phyloP scores from a whole-genome alignment of 2,329 filamentous ascomycete species.

The Colletotrichum sp. region DNA sequence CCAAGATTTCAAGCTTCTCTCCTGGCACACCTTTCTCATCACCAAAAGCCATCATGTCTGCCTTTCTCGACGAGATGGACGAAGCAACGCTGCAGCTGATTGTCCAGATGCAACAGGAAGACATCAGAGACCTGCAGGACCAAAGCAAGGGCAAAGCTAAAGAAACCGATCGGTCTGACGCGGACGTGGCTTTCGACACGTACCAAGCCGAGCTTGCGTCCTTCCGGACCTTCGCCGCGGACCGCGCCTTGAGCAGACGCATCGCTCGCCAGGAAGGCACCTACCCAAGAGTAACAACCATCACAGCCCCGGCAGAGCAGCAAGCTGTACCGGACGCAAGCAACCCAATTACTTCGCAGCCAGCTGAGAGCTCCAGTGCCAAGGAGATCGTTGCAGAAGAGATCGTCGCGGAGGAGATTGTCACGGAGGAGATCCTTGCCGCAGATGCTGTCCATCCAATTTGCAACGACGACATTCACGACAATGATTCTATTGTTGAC shows the following conservation, averaged over 20 bases:
- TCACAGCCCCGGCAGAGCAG: neutral
- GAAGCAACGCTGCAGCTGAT: neutral
- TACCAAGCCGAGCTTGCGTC: neutral
- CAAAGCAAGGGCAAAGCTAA: neutral
- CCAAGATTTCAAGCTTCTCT: neutral
- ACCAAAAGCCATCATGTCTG: neutral
- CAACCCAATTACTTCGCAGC: neutral
- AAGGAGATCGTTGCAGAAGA: neutral
- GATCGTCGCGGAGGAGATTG: neutral
- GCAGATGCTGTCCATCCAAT: neutral
- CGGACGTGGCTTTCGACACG: neutral
- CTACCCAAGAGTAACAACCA: too few relatives aligned
- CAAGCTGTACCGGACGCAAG: neutral
- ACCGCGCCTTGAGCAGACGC: neutral
- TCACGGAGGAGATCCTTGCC: neutral
- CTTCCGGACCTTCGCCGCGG: neutral
- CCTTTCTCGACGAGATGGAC: neutral
- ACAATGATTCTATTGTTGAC: neutral
- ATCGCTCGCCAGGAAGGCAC: neutral
- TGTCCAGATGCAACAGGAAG: neutral
- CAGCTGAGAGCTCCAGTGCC: neutral
- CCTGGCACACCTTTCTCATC: neutral
- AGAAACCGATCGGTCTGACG: neutral
- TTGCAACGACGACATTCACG: accelerated
- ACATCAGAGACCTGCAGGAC: neutral